A percentile compares a stretch with the other conserved stretches of the same genome.
phyloP scores from a whole-genome alignment of 192 early-diverging fungal genomes.

The Backusella tuberculispora region DNA sequence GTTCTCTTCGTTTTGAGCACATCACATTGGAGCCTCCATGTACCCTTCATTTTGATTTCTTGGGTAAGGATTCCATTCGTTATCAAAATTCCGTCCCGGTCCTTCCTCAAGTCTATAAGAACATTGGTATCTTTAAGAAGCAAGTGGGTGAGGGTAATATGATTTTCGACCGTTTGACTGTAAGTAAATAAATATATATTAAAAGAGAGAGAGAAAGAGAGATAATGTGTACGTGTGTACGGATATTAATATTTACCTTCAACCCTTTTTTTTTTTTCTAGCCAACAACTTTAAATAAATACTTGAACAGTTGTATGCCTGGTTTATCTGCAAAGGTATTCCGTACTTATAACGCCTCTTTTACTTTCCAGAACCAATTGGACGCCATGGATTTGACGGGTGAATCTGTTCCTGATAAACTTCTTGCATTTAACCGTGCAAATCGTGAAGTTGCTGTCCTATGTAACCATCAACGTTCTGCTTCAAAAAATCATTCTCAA shows the following conservation, averaged over 20 bases:
- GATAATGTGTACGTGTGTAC: neutral
- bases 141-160: slow-evolving; percentile 76
- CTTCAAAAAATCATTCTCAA: slow-evolving; percentile 76
- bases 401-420: slow-evolving; percentile 80
- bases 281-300: slow-evolving; percentile 86
- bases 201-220: neutral
- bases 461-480: slow-evolving; percentile 96
- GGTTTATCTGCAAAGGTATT: slow-evolving; percentile 98
- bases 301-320: slow-evolving; percentile 83
- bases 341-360: slow-evolving; percentile 97
- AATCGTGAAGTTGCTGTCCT: slow-evolving; percentile 96
- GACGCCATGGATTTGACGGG: slow-evolving; percentile 63
- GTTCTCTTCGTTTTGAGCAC: slow-evolving; percentile 94
- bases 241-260: neutral
- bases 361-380: slow-evolving; percentile 91
- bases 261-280: slow-evolving; percentile 27
- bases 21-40: slow-evolving; percentile 83
- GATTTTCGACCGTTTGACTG: slow-evolving; percentile 91
- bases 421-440: slow-evolving; percentile 92
- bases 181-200: slow-evolving; percentile 42
- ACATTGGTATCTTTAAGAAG: slow-evolving; percentile 87
- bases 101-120: slow-evolving; percentile 91
- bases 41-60: slow-evolving; percentile 90
- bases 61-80: slow-evolving; percentile 98
- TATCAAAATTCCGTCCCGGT: slow-evolving; percentile 87